Percentiles rank a stretch among this genome's conserved stretches.
These are phyloP conservation scores for Penicillium maclennaniae DNA, from an alignment of 495 filamentous ascomycete species.

Conservation along the genomic window DNA sequence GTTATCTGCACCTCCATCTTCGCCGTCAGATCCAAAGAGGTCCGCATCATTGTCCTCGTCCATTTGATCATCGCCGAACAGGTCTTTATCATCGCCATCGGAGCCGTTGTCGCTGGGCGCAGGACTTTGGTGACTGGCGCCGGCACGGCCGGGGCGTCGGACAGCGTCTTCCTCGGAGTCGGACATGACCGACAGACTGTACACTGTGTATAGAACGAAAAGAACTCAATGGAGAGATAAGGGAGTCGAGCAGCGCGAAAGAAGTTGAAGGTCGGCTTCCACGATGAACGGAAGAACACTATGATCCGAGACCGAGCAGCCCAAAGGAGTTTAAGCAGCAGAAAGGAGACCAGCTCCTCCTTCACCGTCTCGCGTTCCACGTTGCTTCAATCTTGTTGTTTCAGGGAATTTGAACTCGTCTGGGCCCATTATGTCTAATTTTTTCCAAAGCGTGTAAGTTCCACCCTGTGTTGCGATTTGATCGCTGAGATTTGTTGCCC, in stretches of 20 bases:
- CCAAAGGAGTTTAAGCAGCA: slow-evolving; percentile 10
- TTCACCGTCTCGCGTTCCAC: slow-evolving; percentile 18
- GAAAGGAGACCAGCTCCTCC: slow-evolving; percentile 8
- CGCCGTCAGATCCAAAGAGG: slow-evolving; percentile 59
- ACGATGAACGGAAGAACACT: slow-evolving; percentile 9
- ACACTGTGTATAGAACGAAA: not conserved
- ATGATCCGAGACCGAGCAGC: slow-evolving; percentile 10
- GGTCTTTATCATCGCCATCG: slow-evolving; percentile 19
- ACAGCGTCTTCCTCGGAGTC: slow-evolving; percentile 45
- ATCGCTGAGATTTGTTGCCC: slow-evolving; percentile 8
- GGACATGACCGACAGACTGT: slow-evolving; percentile 26
- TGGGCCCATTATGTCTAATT: slow-evolving; percentile 56
- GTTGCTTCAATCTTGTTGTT: slow-evolving; percentile 5
- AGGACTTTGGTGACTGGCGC: slow-evolving; percentile 27
- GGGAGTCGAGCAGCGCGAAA: not conserved
- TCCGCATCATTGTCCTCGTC: slow-evolving; percentile 54
- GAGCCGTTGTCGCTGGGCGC: slow-evolving; percentile 27
- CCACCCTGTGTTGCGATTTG: not conserved
- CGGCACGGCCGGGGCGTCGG: slow-evolving; percentile 36
- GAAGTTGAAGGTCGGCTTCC: not conserved
- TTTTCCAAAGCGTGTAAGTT: slow-evolving; percentile 79
- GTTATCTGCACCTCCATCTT: slow-evolving; percentile 39
- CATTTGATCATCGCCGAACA: slow-evolving; percentile 40
- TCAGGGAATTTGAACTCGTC: not conserved
- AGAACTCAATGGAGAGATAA: not conserved